Percentiles rank a stretch among this genome's conserved stretches.
These are phyloP conservation scores for Scenedesmus sp. DNA, from an alignment of 163 green algal species.

Conservation along the genomic window DNA sequence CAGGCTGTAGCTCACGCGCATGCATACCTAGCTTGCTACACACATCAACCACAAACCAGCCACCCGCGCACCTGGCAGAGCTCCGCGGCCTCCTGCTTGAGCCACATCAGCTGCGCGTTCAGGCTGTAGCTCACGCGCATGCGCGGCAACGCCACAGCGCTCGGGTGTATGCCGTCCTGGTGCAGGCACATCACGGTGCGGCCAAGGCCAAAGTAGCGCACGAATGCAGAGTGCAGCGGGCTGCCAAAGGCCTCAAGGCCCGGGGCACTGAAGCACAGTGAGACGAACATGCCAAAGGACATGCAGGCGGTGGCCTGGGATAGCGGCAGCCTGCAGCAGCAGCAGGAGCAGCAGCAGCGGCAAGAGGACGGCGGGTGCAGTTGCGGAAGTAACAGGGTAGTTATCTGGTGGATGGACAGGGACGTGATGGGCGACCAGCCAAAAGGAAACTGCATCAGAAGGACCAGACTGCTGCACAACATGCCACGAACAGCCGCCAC, in stretches of 20 bases:
- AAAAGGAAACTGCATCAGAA: too few relatives aligned
- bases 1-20: not conserved
- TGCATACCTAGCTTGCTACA: not conserved
- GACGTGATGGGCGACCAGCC: too few relatives aligned
- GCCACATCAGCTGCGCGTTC: constrained; percentile 73
- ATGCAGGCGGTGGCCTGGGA: constrained; percentile 73
- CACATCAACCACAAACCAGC: not conserved
- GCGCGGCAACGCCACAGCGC: constrained; percentile 70
- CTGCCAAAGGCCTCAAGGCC: constrained; percentile 70
- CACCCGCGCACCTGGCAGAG: constrained; percentile 65
- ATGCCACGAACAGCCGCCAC: too few relatives aligned
- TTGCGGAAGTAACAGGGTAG: too few relatives aligned
- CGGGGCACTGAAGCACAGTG: constrained; percentile 66
- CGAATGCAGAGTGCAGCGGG: constrained; percentile 75
- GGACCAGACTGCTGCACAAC: too few relatives aligned
- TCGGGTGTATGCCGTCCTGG: constrained; percentile 67
- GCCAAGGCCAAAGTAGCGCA: constrained; percentile 83
- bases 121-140: constrained; percentile 56
- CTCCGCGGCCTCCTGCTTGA: constrained; percentile 74
- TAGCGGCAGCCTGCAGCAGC: constrained; percentile 67
- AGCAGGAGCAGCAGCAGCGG: not conserved
- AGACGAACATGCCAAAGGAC: constrained; percentile 72
- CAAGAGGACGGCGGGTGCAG: not conserved
- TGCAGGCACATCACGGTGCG: constrained; percentile 87
- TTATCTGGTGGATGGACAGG: too few relatives aligned